Base-by-base conservation (phyloP, 352 stramenopile species). In the Globisporangium viniferum region DNA sequence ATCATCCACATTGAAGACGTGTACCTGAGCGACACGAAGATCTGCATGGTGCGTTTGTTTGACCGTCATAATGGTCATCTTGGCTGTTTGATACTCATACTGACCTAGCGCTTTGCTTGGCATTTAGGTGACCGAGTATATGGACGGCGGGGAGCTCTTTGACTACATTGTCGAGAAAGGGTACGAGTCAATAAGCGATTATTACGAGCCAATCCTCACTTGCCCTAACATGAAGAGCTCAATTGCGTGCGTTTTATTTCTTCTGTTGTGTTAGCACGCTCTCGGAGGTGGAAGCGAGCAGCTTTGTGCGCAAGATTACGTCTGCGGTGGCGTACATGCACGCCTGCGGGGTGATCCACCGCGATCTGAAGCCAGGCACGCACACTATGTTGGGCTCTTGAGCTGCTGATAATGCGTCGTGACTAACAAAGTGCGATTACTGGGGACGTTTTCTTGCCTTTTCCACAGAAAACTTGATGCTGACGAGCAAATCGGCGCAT, bases 1-100 rank as follows among this genome's bases (percentile, higher is more conserved):
- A 97, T 97, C 73, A 95, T 97, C 59, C 84, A 84, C 58, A 93
- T 97, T 59, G 81, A 95, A 63, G 87, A 94, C 63, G 87, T 96
- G 10, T 97, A 93, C 68, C 62, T 93, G 51, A 94, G 80, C 12
- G 82, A 92, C 56, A 86, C 80, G 3, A 91, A 92, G 69, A 92
- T 97, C 58, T 95, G 86, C 71, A 91, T 97, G 82, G 89, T 92
- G 54, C 29, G 62, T 54, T 36, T 31, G 12, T 22, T 27, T 18
- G 36, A 33, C 14, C 2, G 18, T 35, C 31, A 6, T 39, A 29
- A 61, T 49, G 14, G 20, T 15, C 41, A 24, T 1, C 59, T 46
- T 65, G 14, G 5, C 12, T 56, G 0, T 33, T 2, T 31, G 44
- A 2, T 39, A 62, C 24, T 68, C 31, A 14, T 39, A 69, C 29